Base-by-base conservation (phyloP, 257 asterid species). In the Dorcoceras hygrometricum region DNA sequence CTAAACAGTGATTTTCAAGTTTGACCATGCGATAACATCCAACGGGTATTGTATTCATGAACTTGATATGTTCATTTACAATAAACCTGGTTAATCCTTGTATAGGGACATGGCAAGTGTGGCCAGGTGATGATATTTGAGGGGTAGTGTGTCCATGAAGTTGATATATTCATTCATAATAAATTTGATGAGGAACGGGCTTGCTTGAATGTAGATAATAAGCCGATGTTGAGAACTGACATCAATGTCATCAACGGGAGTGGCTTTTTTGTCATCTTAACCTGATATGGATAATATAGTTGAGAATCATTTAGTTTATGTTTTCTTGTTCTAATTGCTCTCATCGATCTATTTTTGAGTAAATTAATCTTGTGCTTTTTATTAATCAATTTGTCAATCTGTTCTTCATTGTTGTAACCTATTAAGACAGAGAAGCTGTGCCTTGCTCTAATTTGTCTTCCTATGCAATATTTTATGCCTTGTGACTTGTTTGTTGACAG, bases 401-500 rank as follows among this genome's bases (percentile, higher is more conserved):
- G 25, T 29, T 23, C n/a, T 61, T 60, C 34, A 11, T 36, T 11
- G 4, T 11, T 36, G 48, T 18, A 11, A 10, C 48, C 48, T 36
- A 11, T 36, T 36, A 36, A 36, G 48, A 36, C 48, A 16, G n/a
- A 36, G 48, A 31, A 31, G 8, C 10, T 5, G 34, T 31, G 34
- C 34, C 34, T 31, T 36, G 48, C 18, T 36, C 10, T 9, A 36
- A 36, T 43, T n/a, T 16, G 28, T 3, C 23, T 0, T 59, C 43
- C 57, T 23, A 59, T 3, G 18, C 59, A 23, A 55, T 53, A 27
- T 59, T 58, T n/a, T 53, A 66, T 53, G 29, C 16, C 22, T 26
- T 18, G 11, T 34, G 59, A 23, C 23, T 34, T 64, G 51, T 76
- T 36, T 27, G 62, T 57, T 84, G 76, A 82, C 84, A 90, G 95